Percentiles rank a stretch among this genome's conserved stretches.
Evolutionary conservation across 805 yeast genomes (phyloP).

Genomic region (Saturnispora kantuleensis): DNA sequence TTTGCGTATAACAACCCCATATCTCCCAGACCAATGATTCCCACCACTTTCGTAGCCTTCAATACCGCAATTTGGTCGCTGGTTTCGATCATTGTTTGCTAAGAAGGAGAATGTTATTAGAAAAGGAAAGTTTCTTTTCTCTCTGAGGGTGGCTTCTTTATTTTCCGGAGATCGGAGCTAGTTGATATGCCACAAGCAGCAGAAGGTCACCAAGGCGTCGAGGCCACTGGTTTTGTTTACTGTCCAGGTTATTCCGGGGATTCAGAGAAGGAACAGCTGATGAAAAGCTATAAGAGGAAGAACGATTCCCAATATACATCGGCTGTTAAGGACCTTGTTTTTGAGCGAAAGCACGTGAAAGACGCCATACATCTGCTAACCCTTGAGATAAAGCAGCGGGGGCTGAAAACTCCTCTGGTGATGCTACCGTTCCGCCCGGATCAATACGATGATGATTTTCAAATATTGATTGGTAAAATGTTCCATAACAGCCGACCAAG

Average conservation of each 20-base stretch:
- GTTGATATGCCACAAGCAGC: too few species aligned
- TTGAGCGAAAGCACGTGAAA: constrained; percentile 57
- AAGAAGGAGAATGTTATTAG: not conserved
- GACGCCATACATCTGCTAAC: constrained; percentile 63
- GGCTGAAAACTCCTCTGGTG: constrained; percentile 62
- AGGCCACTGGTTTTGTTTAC: constrained; percentile 22
- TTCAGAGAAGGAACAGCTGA: constrained; percentile 21
- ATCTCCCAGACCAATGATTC: constrained; percentile 93
- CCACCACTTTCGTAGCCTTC: constrained; percentile 45
- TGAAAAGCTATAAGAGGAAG: constrained; percentile 19
- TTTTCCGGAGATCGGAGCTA: too few species aligned
- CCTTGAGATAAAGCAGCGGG: constrained; percentile 58
- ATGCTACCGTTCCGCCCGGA: constrained; percentile 72
- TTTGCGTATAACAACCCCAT: constrained; percentile 90
- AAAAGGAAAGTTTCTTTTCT: not conserved
- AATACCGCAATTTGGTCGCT: constrained; percentile 12
- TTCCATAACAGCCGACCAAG: constrained; percentile 40
- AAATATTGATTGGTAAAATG: constrained; percentile 47
- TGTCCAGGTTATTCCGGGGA: constrained; percentile 21
- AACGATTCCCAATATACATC: constrained; percentile 20
- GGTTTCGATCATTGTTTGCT: constrained; percentile 13
- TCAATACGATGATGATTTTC: constrained; percentile 47
- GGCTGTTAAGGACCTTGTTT: constrained; percentile 29
- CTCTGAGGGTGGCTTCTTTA: not conserved
- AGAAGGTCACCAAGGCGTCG: not conserved